Base-by-base conservation (phyloP, 306 rosid genomes). In the Acmispon strigosus region DNA sequence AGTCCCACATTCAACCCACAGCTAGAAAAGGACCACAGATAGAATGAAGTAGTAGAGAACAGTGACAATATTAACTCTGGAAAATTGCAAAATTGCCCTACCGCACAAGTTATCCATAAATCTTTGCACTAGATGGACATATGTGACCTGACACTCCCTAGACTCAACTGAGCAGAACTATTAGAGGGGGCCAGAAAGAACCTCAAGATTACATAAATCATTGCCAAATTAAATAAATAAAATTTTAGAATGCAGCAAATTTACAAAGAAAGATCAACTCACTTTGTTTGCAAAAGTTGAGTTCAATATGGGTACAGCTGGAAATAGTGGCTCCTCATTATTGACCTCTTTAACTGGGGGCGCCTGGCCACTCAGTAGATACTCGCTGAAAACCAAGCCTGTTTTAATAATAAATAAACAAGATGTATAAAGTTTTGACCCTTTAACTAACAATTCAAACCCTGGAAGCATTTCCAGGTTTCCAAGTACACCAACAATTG, bases 301-400 rank as follows among this genome's bases (percentile, higher is more conserved):
- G 73, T 81, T 89, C 50, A 90, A 84, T 60, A 83, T 53, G 24
- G 96, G 87, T 69, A 88, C 80, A 29, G 92, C 89, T 0, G 97
- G 98, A 74, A 93, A 90, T 56, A 93, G 85, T 4, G 98, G 98
- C 75, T 93, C 97, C 80, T 87, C 96, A 29, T 84, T 87, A 65
- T 93, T 93, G 80, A 93, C 98, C 53, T 85, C 94, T 81, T 87
- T 88, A 61, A 86, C 78, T 20, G 96, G 80, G 84, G 98, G 96
- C 15, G 88, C 94, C 76, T 88, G 92, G 64, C 98, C 98, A 61
- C 92, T 90, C 22, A 88, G 81, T 22, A 93, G 92, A 84, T 88
- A 93, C 72, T 93, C 98, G 34, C 98, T 88, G 75, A 93, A 93
- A 69, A 93, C 88, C 74, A 93, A 84, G 87, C 97, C 97, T 93